Conservation (phyloP, 2,329 filamentous ascomycete genomes). For the Cladobotryum protrusum region DNA sequence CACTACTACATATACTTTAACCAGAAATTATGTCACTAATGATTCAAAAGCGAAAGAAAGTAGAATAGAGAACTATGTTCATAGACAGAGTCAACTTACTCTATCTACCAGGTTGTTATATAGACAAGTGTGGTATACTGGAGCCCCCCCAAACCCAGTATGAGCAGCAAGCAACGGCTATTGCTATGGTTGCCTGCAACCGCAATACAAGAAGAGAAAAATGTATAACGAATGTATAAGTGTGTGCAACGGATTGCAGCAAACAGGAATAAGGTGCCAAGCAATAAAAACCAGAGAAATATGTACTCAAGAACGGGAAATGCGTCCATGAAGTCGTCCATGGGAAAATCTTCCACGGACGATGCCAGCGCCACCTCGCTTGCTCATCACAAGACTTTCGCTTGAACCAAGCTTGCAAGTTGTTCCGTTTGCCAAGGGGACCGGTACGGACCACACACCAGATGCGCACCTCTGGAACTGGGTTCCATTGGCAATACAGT, state of each 20-base stretch:
- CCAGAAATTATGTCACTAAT: too few relatives aligned
- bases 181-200: slow-evolving; percentile 3
- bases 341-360: background rate
- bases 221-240: background rate
- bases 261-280: background rate
- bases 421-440: slow-evolving; percentile 48
- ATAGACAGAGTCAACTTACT: background rate
- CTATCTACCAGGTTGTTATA: background rate
- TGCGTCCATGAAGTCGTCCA: background rate
- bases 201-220: background rate
- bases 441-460: slow-evolving; percentile 45
- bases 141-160: background rate
- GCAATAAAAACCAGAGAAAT: background rate
- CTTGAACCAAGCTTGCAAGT: slow-evolving; percentile 34
- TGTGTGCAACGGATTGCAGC: background rate
- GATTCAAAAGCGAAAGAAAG: too few relatives aligned
- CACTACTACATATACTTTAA: too few relatives aligned
- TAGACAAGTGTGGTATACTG: background rate
- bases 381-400: slow-evolving; percentile 19
- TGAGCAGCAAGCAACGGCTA: background rate
- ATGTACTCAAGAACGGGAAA: slow-evolving; percentile 2
- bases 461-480: slow-evolving; percentile 59
- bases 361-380: background rate
- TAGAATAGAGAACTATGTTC: too few relatives aligned
- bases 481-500: slow-evolving; percentile 46